Percentiles rank a stretch among this genome's conserved stretches.
Evolutionary conservation across 23 red algal genomes (phyloP).

Genomic region (Gracilaria gracilis): DNA sequence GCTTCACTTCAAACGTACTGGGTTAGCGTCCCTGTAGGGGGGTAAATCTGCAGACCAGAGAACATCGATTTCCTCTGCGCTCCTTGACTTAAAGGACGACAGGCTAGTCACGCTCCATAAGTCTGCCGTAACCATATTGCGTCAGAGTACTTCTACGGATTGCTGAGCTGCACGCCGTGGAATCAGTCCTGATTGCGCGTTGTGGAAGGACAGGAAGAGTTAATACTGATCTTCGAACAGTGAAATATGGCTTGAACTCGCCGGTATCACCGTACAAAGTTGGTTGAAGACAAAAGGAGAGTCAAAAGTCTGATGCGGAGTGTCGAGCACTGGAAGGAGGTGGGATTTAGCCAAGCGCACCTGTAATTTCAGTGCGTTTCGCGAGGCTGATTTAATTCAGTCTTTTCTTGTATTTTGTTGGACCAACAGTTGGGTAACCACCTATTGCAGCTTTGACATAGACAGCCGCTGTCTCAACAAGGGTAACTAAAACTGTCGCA

Average conservation of each 20-base stretch:
- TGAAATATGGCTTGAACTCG: neutral
- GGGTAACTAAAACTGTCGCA: too few species aligned
- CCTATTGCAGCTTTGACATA: too few species aligned
- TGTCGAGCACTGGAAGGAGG: neutral
- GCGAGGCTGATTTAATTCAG: neutral
- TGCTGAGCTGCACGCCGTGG: neutral
- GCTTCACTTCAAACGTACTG: slow-evolving; percentile 13
- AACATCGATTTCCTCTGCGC: slow-evolving; percentile 64
- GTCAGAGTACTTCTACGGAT: neutral
- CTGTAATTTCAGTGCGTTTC: neutral
- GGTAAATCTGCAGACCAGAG: slow-evolving; percentile 64
- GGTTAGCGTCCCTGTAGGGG: slow-evolving; percentile 41
- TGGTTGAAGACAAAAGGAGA: neutral
- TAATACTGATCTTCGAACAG: neutral
- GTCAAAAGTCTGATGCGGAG: neutral
- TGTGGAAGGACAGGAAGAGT: neutral
- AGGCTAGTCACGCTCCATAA: slow-evolving; percentile 44
- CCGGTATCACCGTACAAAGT: neutral
- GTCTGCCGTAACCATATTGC: slow-evolving; percentile 22
- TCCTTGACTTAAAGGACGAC: slow-evolving; percentile 36
- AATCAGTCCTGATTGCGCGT: neutral
- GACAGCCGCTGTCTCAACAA: too few species aligned
- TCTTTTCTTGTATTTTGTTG: neutral
- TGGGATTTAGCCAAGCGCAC: neutral
- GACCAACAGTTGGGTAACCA: neutral